Evolutionary conservation across 352 stramenopile genomes (phyloP), one percentile per base, ranked within the genome.

Genomic region (Pythium sukuiense): DNA sequence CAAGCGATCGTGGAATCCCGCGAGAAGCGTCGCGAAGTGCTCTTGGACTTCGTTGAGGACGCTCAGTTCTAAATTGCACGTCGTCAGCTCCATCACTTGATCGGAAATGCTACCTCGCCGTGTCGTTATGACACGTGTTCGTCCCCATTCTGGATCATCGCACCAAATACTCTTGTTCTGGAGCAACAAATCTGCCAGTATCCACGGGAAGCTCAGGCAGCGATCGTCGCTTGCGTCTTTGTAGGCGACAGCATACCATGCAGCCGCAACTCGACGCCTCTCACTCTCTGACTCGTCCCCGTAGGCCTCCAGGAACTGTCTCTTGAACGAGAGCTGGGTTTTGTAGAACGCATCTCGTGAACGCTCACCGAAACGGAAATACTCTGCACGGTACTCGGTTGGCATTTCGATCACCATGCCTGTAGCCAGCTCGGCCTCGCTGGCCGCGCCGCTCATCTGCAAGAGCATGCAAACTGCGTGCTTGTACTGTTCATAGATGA

Each of bases 311-410:
- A 76, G 55, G 55, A 95, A 93, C 41, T 90, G 70, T 16, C 59
- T 53, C 6, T 72, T 76, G 60, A 90, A 89, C 6, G 61, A 64
- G 18, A 56, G 39, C 59, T 90, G 81, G 7, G 86, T 67, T 2
- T 52, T 53, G 30, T 82, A 82, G 65, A 89, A 91, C 5, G 67
- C 72, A 29, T 95, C 83, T 37, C 88, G 83, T 39, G 81, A 91
- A 39, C 80, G 77, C 46, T 90, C 85, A 18, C 83, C 81, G 55
- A 87, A 91, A 4, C 85, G 83, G 56, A 93, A 93, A 62, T 93
- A 93, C 29, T 93, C 79, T 4, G 79, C 76, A 30, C 83, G 87
- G 59, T 89, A 81, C 41, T 85, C 66, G 43, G 64, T 89, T 43
- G 74, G 70, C 4, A 76, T 73, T 20, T 88, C 76, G 41, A 90